phyloP scores from a whole-genome alignment of 805 yeast species.

The Candida krabiensis region DNA sequence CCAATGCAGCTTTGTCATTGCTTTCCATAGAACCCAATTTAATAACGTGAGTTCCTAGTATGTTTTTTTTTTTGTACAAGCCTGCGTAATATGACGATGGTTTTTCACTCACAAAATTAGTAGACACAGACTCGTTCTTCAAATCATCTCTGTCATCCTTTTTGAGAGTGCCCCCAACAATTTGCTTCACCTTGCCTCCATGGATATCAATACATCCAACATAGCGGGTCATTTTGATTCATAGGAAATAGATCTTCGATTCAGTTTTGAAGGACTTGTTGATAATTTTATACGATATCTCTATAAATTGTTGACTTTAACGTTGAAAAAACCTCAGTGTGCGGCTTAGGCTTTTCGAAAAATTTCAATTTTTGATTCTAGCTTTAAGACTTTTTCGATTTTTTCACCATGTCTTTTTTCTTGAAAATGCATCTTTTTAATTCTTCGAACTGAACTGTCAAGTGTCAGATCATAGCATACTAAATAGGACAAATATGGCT shows the following conservation, averaged over 20 bases:
- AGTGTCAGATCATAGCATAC: no score
- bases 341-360: slow-evolving; percentile 3
- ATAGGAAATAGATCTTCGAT: background rate
- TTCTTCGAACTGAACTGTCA: no score
- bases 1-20: slow-evolving; percentile 79
- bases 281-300: no score
- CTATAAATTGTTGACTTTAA: no score
- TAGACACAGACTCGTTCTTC: slow-evolving; percentile 42
- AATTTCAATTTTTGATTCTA: background rate
- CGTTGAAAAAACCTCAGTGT: no score
- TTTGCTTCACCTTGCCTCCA: slow-evolving; percentile 92
- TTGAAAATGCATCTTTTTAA: no score
- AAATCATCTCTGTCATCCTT: slow-evolving; percentile 47
- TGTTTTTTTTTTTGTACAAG: slow-evolving; percentile 57
- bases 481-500: no score
- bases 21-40: slow-evolving; percentile 76
- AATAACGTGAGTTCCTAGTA: slow-evolving; percentile 87
- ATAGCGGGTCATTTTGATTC: slow-evolving; percentile 70
- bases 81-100: slow-evolving; percentile 75
- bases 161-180: slow-evolving; percentile 87
- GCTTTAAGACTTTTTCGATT: no score
- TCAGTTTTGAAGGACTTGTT: background rate
- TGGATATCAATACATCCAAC: slow-evolving; percentile 96
- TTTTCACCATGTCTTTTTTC: no score
- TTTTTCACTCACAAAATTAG: slow-evolving; percentile 77